Conservation (phyloP, 1,139 yeast genomes). For the Hemisphaericaspora lyxosophila region DNA sequence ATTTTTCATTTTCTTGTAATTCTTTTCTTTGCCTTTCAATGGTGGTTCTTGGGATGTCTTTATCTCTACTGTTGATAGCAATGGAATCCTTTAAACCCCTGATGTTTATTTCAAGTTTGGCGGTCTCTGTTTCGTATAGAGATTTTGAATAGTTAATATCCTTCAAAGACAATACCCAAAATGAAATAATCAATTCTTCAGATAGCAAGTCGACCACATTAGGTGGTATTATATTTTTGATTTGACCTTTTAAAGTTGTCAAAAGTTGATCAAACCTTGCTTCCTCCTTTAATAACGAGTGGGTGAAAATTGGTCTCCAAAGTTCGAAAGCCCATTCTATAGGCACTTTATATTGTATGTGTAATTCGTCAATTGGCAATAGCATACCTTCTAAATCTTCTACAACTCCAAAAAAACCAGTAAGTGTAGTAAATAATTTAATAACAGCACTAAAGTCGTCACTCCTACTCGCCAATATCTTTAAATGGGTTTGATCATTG, state of each 20-base stretch:
- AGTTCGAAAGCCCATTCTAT: slow-evolving; percentile 74
- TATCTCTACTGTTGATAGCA: slow-evolving; percentile 27
- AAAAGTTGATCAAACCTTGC: slow-evolving; percentile 15
- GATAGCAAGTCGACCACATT: slow-evolving; percentile 28
- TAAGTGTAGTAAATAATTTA: slow-evolving; percentile 61
- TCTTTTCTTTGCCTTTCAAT: slow-evolving; percentile 31
- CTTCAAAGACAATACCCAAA: slow-evolving; percentile 77
- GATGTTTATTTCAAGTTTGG: slow-evolving; percentile 35
- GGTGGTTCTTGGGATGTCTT: slow-evolving; percentile 26
- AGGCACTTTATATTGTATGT: slow-evolving; percentile 50
- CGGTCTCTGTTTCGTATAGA: slow-evolving; percentile 52
- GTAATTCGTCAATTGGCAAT: slow-evolving; percentile 47
- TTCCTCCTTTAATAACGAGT: slow-evolving; percentile 3
- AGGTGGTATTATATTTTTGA: slow-evolving; percentile 9
- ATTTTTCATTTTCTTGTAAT: slow-evolving; percentile 25
- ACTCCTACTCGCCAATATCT: slow-evolving; percentile 65
- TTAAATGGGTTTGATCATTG: slow-evolving; percentile 54
- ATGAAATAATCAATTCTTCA: slow-evolving; percentile 52
- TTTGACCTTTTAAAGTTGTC: slow-evolving; percentile 15
- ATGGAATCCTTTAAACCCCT: slow-evolving; percentile 34
- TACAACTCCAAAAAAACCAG: slow-evolving; percentile 50
- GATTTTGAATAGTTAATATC: slow-evolving; percentile 61
- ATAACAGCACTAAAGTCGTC: slow-evolving; percentile 72
- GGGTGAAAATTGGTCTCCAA: slow-evolving; percentile 54
- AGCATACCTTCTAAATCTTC: slow-evolving; percentile 39